phyloP scores from a whole-genome alignment of 2,329 filamentous ascomycete genomes.

The Ophiosphaerella narmari region DNA sequence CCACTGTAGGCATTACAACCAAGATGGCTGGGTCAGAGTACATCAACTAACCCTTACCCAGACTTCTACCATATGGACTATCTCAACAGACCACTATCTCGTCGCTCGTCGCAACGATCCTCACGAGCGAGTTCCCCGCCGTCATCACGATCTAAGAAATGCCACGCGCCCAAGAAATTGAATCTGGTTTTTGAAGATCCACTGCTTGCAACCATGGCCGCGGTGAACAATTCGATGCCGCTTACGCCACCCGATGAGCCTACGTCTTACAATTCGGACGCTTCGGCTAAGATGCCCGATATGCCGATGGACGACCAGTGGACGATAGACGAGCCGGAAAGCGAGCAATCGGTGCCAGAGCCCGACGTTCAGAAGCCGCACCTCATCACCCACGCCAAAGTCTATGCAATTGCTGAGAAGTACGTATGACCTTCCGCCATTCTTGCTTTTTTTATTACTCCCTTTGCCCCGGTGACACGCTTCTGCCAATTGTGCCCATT shows the following conservation, averaged over 20 bases:
- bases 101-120: slow-evolving; percentile 36
- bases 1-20: slow-evolving; percentile 38
- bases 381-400: slow-evolving; percentile 52
- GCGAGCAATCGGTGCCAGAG: slow-evolving; percentile 35
- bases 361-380: slow-evolving; percentile 47
- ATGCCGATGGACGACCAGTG: slow-evolving; percentile 42
- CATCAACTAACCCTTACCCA: slow-evolving; percentile 26
- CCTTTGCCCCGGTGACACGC: slow-evolving; percentile 19
- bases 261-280: slow-evolving; percentile 25
- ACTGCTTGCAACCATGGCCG: slow-evolving; percentile 40
- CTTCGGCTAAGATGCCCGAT: slow-evolving; percentile 35
- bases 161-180: slow-evolving; percentile 29
- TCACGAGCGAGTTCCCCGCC: slow-evolving; percentile 25
- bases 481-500: slow-evolving; percentile 11
- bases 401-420: slow-evolving; percentile 58
- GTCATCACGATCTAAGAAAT: slow-evolving; percentile 21
- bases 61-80: slow-evolving; percentile 51
- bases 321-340: slow-evolving; percentile 36
- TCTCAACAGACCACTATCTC: slow-evolving; percentile 37
- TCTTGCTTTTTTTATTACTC: slow-evolving; percentile 10
- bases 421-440: slow-evolving; percentile 34
- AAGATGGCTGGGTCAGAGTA: slow-evolving; percentile 1
- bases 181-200: slow-evolving; percentile 45
- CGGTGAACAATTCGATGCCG: slow-evolving; percentile 27
- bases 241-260: slow-evolving; percentile 32